phyloP scores from a whole-genome alignment of 2,329 filamentous ascomycete genomes.

The Trichoderma semiorbis region DNA sequence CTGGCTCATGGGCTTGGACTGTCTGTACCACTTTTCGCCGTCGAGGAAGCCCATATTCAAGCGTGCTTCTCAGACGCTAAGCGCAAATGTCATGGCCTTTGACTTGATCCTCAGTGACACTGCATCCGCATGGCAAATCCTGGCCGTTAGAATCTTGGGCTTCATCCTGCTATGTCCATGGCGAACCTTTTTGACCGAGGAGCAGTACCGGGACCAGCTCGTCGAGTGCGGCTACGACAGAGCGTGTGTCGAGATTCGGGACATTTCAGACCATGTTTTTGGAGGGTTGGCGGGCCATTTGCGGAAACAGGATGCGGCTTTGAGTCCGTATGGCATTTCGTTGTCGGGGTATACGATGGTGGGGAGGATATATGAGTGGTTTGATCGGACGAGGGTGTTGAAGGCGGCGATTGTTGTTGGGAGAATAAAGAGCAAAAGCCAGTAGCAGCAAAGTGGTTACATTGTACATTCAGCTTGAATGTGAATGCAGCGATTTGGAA shows the following conservation, averaged over 20 bases:
- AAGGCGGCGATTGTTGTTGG: slow-evolving; percentile 37
- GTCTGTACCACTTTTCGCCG: slow-evolving; percentile 55
- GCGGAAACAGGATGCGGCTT: slow-evolving; percentile 30
- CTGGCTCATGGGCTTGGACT: slow-evolving; percentile 56
- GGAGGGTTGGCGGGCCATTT: slow-evolving; percentile 45
- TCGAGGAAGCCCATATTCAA: slow-evolving; percentile 46
- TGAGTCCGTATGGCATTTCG: slow-evolving; percentile 36
- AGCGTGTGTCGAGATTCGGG: slow-evolving; percentile 41
- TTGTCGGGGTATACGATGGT: slow-evolving; percentile 37
- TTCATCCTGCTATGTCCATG: slow-evolving; percentile 47
- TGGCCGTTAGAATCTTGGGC: slow-evolving; percentile 42
- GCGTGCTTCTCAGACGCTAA: slow-evolving; percentile 38
- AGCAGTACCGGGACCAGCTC: slow-evolving; percentile 44
- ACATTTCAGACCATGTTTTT: slow-evolving; percentile 54
- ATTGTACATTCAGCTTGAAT: background rate
- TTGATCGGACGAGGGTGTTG: slow-evolving; percentile 33
- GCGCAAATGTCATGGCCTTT: slow-evolving; percentile 52
- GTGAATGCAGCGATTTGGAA: background rate
- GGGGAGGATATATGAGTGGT: slow-evolving; percentile 38
- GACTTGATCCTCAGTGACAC: slow-evolving; percentile 44
- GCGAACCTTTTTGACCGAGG: slow-evolving; percentile 45
- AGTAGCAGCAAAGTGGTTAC: background rate
- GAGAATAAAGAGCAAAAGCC: slow-evolving; percentile 8
- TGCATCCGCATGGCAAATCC: slow-evolving; percentile 28
- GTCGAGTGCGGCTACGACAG: slow-evolving; percentile 45